These are phyloP conservation scores for Xylaria sp. DNA, from an alignment of 2,329 filamentous ascomycete genomes.

Conservation along the genomic window DNA sequence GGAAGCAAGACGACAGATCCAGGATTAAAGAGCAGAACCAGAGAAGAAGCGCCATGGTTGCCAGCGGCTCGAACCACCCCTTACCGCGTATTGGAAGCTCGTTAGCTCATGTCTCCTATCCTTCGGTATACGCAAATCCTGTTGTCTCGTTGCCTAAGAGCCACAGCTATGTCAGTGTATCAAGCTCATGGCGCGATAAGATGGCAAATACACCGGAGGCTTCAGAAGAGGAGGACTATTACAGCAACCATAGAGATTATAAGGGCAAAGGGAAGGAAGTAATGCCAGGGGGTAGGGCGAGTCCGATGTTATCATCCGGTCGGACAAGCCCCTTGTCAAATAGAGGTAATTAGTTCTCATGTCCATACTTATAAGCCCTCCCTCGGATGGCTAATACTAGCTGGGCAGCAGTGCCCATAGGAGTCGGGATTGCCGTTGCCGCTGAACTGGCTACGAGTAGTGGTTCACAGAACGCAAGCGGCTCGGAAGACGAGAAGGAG, in stretches of 20 bases:
- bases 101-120: conserved; percentile 44
- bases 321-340: conserved; percentile 19
- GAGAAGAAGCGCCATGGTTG: conserved; percentile 44
- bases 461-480: conserved; percentile 18
- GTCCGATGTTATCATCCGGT: conserved; percentile 17
- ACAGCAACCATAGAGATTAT: conserved; percentile 12
- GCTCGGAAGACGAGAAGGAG: conserved; percentile 25
- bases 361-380: conserved; percentile 11
- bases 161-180: conserved; percentile 41
- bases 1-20: conserved; percentile 42
- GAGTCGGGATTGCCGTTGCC: conserved; percentile 11
- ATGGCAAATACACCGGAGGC: conserved; percentile 17
- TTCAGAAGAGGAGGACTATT: conserved; percentile 20
- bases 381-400: conserved; percentile 20
- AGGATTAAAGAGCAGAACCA: conserved; percentile 48
- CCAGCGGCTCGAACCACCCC: conserved; percentile 32
- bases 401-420: conserved; percentile 9
- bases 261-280: conserved; percentile 29
- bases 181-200: conserved; percentile 26
- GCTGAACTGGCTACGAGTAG: conserved; percentile 10
- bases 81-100: conserved; percentile 44
- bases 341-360: conserved; percentile 24
- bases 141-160: conserved; percentile 37
- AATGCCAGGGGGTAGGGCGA: conserved; percentile 14
- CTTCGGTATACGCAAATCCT: conserved; percentile 38